Evolutionary conservation across 2,329 filamentous ascomycete species (phyloP).

Genomic region (Fonsecaea erecta): DNA sequence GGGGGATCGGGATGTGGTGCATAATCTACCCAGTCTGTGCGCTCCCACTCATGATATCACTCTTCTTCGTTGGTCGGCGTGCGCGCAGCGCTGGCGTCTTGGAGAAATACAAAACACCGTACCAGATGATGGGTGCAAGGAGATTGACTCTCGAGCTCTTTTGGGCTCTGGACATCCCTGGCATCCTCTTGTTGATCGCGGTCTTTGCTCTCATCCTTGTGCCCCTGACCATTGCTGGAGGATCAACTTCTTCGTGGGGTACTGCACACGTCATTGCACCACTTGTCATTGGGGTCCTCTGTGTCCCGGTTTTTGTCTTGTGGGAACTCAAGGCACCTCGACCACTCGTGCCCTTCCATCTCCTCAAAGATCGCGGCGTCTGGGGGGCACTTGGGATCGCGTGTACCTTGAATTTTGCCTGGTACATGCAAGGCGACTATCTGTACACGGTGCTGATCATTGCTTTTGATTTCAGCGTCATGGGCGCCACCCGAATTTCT

Average conservation of each 20-base stretch:
- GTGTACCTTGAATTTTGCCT: conserved; percentile 60
- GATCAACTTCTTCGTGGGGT: conserved; percentile 55
- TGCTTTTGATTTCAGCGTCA: conserved; percentile 63
- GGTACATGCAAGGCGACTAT: conserved; percentile 68
- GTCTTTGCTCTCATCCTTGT: conserved; percentile 59
- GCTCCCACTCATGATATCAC: conserved; percentile 59
- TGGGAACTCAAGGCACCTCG: conserved; percentile 59
- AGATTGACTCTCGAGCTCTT: conserved; percentile 54
- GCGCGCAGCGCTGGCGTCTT: conserved; percentile 59
- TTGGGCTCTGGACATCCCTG: conserved; percentile 61
- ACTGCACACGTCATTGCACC: conserved; percentile 58
- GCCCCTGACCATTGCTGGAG: conserved; percentile 63
- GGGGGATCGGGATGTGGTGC: conserved; percentile 68
- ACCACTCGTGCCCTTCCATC: conserved; percentile 64
- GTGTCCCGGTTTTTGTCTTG: conserved; percentile 55
- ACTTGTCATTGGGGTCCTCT: conserved; percentile 56
- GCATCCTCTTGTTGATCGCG: conserved; percentile 58
- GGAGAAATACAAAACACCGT: conserved; percentile 50
- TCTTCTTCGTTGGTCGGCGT: conserved; percentile 57
- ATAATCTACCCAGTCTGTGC: conserved; percentile 64
- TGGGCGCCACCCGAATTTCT: conserved; percentile 62
- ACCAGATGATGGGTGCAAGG: conserved; percentile 48
- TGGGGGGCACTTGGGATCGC: conserved; percentile 68
- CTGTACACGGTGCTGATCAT: conserved; percentile 67
- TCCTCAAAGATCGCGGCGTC: conserved; percentile 67